Base-by-base conservation (phyloP, 139 green algal species). In the Chloropicon primus region DNA sequence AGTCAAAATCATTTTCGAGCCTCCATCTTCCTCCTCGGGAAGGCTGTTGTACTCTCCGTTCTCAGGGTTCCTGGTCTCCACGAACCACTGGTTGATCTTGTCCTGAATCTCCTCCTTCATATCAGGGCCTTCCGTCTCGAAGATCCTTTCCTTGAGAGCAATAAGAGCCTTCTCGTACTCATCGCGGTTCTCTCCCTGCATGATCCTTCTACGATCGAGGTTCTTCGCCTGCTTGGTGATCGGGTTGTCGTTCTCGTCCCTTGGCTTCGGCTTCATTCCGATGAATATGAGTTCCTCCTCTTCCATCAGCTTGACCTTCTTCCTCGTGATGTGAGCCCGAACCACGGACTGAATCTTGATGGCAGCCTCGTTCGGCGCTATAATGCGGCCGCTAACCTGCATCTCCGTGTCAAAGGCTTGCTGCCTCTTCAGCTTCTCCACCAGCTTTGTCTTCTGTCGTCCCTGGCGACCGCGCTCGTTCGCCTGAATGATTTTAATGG, bases 31-130 rank as follows among this genome's bases (percentile, higher is more conserved):
- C 17, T 78, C 53, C 2, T 89, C 85, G 0, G 92, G 92, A 72
- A 96, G 91, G 80, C 93, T 85, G 1, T 91, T 88, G 80, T 94
- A 95, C 72, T 92, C 87, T 2, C 90, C 88, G 0, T 86, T 93
- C 82, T 90, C 80, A 0, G 87, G 82, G 74, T 94, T 83, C 22
- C 91, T 83, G 76, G 92, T 95, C 74, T 89, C 86, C 54, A 96
- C 83, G 79, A 95, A 96, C 92, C 92, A 97, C 22, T 82, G 74
- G 79, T 96, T 94, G 78, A 96, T 89, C 87, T 93, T 93, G 82
- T 96, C 92, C 78, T 95, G 90, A 28, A 97, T 90, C 0, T 82
- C 85, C 81, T 97, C 91, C 24, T 90, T 85, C 91, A 97, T 96
- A 77, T 90, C 90, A 76, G 91, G 87, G 2, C 91, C 92, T 79